Percentiles rank a stretch among this genome's conserved stretches.
Evolutionary conservation across 306 rosid genomes (phyloP).

Genomic region (Quercus dentata): DNA sequence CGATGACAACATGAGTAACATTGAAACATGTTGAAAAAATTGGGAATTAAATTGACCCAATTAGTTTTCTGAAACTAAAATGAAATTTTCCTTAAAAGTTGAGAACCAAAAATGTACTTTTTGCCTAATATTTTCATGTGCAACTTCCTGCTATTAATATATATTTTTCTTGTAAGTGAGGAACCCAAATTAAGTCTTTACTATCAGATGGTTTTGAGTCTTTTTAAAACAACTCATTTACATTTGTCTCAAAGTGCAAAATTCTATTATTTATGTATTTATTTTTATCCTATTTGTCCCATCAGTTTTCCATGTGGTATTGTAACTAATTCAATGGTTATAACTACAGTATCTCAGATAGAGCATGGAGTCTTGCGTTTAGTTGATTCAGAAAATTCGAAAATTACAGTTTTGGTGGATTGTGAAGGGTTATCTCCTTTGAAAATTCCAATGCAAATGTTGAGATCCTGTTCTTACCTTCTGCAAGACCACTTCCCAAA

Average conservation of each 20-base stretch:
- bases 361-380: constrained; percentile 78
- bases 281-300: neutral
- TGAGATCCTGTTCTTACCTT: constrained; percentile 81
- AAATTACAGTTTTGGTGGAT: constrained; percentile 86
- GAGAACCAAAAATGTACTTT: too few species aligned
- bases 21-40: too few species aligned
- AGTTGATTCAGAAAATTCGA: constrained; percentile 59
- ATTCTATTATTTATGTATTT: neutral
- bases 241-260: neutral
- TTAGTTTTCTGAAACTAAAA: too few species aligned
- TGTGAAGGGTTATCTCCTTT: constrained; percentile 92
- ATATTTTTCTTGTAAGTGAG: neutral
- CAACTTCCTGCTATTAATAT: neutral
- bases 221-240: neutral
- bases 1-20: too few species aligned
- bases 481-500: constrained; percentile 95
- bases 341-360: constrained; percentile 84
- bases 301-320: constrained; percentile 11
- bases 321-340: constrained; percentile 35
- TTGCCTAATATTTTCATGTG: neutral
- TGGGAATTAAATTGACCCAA: too few species aligned
- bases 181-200: neutral
- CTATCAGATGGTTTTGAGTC: neutral
- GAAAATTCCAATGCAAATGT: constrained; percentile 77
- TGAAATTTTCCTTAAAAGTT: too few species aligned